A percentile compares a stretch with the other conserved stretches of the same genome.
phyloP scores from a whole-genome alignment of 768 basidiomycete genomes.

The Mycena crocata region DNA sequence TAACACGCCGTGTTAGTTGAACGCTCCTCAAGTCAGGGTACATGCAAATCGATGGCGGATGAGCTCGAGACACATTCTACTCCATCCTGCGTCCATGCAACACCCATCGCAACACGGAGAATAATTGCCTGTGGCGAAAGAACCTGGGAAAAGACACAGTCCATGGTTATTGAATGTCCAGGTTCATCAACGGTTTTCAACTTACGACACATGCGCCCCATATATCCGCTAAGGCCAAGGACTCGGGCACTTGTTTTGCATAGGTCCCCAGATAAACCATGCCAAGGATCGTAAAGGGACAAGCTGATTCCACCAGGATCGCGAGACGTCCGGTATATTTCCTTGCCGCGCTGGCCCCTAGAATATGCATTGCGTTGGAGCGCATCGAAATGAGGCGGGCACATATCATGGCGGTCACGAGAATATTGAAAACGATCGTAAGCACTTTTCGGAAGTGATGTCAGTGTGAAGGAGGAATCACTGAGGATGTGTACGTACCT shows the following conservation, averaged over 20 bases:
- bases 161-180: too few species aligned
- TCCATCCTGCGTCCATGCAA: constrained; percentile 9
- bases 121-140: constrained; percentile 22
- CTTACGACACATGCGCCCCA: constrained; percentile 22
- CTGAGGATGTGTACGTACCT: constrained; percentile 18
- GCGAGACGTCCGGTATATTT: constrained; percentile 44
- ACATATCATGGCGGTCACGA: constrained; percentile 44
- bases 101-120: constrained; percentile 18
- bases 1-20: too few species aligned
- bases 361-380: constrained; percentile 23
- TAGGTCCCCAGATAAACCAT: constrained; percentile 46
- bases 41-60: too few species aligned
- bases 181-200: neutral
- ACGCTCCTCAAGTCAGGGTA: too few species aligned
- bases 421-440: constrained; percentile 42
- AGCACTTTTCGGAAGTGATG: too few species aligned
- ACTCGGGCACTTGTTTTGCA: constrained; percentile 43
- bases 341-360: constrained; percentile 33
- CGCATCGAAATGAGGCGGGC: constrained; percentile 40
- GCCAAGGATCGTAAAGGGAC: constrained; percentile 45
- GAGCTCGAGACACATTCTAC: too few species aligned
- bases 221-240: constrained; percentile 31
- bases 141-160: neutral
- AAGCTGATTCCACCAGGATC: constrained; percentile 45
- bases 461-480: too few species aligned